A percentile compares a stretch with the other conserved stretches of the same genome.
These are phyloP conservation scores for Colletotrichum salicis DNA, from an alignment of 2,329 filamentous ascomycete genomes.

Conservation along the genomic window DNA sequence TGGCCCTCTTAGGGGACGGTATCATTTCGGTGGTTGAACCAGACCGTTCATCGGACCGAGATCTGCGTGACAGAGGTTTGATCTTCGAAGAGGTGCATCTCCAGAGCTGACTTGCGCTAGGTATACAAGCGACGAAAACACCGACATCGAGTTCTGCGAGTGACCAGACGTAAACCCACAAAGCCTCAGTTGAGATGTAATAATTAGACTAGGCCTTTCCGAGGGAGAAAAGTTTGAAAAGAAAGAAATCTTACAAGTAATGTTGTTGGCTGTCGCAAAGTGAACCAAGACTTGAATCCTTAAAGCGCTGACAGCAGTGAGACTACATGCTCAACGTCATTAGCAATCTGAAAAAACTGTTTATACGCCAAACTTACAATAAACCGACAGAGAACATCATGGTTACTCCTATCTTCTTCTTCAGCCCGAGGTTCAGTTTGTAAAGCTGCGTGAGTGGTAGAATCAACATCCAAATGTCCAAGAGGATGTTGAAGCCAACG, in stretches of 20 bases:
- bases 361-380: neutral
- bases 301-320: conserved; percentile 5
- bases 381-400: conserved; percentile 44
- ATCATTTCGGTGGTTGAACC: neutral
- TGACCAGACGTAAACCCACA: conserved; percentile 10
- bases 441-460: conserved; percentile 47
- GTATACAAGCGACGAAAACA: conserved; percentile 7
- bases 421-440: conserved; percentile 42
- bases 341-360: neutral
- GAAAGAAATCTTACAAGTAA: neutral
- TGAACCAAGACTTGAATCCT: neutral
- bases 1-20: neutral
- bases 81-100: neutral
- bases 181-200: neutral
- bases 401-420: conserved; percentile 45
- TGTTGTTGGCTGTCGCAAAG: neutral
- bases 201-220: too few relatives aligned
- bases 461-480: conserved; percentile 45
- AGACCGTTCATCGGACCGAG: neutral
- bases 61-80: neutral
- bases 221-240: too few relatives aligned
- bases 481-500: conserved; percentile 42
- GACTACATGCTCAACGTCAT: neutral
- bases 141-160: neutral
- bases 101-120: conserved; percentile 7